These are phyloP conservation scores for Tolypocladium inflatum DNA, from an alignment of 2,329 filamentous ascomycete genomes.

Conservation along the genomic window DNA sequence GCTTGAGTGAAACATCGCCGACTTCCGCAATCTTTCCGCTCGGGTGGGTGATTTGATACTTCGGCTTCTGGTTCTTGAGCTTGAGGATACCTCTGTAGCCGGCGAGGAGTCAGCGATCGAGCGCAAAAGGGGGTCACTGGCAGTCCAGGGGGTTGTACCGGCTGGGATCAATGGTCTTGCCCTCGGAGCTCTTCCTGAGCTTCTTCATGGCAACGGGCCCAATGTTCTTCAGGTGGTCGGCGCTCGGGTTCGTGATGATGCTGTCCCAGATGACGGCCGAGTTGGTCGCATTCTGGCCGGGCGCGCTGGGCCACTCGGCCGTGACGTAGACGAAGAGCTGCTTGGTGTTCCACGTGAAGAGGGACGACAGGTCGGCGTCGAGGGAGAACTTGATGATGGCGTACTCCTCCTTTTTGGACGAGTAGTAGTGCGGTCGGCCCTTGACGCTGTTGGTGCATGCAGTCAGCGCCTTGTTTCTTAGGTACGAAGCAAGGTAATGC, in stretches of 20 bases:
- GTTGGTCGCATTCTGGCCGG: slow-evolving; percentile 36
- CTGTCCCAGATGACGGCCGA: slow-evolving; percentile 91
- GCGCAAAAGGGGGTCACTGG: not conserved
- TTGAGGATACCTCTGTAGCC: slow-evolving; percentile 56
- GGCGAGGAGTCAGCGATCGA: not conserved
- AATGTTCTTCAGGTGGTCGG: slow-evolving; percentile 52
- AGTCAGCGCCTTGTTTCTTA: not conserved
- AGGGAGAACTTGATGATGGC: slow-evolving; percentile 90
- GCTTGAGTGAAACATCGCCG: slow-evolving; percentile 63
- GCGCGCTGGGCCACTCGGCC: slow-evolving; percentile 53
- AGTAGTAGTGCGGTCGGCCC: slow-evolving; percentile 94
- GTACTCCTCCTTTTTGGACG: slow-evolving; percentile 86
- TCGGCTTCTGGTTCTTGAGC: slow-evolving; percentile 78
- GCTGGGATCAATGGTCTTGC: slow-evolving; percentile 50
- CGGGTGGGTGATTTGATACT: slow-evolving; percentile 95
- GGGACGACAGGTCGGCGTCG: slow-evolving; percentile 78
- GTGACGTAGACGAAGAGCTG: slow-evolving; percentile 95
- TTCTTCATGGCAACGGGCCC: slow-evolving; percentile 53
- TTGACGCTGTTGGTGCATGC: slow-evolving; percentile 50
- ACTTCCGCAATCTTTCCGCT: slow-evolving; percentile 66
- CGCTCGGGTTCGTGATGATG: slow-evolving; percentile 72
- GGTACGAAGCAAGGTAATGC: not conserved
- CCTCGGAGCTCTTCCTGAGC: slow-evolving; percentile 46
- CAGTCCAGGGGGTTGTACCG: slow-evolving; percentile 28
- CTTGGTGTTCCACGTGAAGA: slow-evolving; percentile 99